Evolutionary conservation across 306 rosid genomes (phyloP).

Genomic region (Ormosia semicastrata): DNA sequence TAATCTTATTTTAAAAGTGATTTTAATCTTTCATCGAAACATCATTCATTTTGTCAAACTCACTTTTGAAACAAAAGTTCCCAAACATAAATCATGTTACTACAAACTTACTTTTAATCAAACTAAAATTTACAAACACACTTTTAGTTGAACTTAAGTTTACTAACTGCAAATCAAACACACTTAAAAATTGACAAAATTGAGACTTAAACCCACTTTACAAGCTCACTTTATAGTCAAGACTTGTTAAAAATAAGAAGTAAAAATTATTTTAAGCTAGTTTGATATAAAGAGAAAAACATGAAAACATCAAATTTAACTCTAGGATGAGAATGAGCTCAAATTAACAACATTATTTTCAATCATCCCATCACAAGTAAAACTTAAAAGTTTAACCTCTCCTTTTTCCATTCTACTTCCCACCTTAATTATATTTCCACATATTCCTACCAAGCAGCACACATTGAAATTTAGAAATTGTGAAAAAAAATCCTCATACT

Average conservation of each 20-base stretch:
- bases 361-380: not conserved
- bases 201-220: not conserved
- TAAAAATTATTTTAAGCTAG: not conserved
- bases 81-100: too few species aligned
- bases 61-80: too few species aligned
- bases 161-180: too few species aligned
- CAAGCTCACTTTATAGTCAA: not conserved
- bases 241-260: not conserved
- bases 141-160: too few species aligned
- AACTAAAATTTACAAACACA: too few species aligned
- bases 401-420: not conserved
- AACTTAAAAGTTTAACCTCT: not conserved
- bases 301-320: not conserved
- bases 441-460: not conserved
- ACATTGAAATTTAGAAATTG: not conserved
- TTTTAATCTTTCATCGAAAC: too few species aligned
- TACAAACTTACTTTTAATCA: too few species aligned
- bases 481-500: not conserved
- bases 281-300: not conserved
- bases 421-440: not conserved
- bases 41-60: too few species aligned
- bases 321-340: not conserved
- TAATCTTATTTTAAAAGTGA: too few species aligned
- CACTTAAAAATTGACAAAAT: not conserved
- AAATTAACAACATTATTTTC: not conserved